These are phyloP conservation scores for Psilocybe subaeruginosa DNA, from an alignment of 768 basidiomycete species.

Conservation along the genomic window DNA sequence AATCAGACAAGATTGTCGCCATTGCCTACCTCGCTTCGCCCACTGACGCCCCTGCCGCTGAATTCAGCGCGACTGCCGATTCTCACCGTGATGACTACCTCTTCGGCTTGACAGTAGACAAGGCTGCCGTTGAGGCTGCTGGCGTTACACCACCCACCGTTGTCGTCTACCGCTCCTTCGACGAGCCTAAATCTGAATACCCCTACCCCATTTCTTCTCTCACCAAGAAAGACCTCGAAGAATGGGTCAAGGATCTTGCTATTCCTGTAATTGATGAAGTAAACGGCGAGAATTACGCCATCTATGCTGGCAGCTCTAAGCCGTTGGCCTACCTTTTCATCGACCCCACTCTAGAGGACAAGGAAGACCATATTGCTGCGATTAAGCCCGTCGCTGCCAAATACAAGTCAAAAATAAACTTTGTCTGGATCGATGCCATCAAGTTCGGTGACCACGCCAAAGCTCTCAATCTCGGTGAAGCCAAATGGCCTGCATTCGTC, in stretches of 20 bases:
- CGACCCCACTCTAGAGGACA: conserved; percentile 73
- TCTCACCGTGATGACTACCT: conserved; percentile 91
- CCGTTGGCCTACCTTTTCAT: conserved; percentile 96
- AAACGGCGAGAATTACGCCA: conserved; percentile 88
- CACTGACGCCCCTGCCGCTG: conserved; percentile 67
- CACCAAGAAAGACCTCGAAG: conserved; percentile 62
- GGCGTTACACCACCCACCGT: conserved; percentile 82
- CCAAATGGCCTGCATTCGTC: conserved; percentile 94
- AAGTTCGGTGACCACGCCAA: conserved; percentile 97
- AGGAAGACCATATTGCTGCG: conserved; percentile 64
- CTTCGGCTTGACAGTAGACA: conserved; percentile 85
- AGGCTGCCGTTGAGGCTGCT: conserved; percentile 65
- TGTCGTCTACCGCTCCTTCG: conserved; percentile 91
- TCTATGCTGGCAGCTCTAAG: conserved; percentile 80
- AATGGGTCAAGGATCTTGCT: conserved; percentile 83
- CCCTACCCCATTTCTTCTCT: conserved; percentile 64
- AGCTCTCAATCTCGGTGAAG: conserved; percentile 83
- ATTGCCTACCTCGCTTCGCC: conserved; percentile 82
- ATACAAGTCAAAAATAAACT: conserved; percentile 89
- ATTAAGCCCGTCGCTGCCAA: conserved; percentile 79
- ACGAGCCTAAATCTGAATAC: conserved; percentile 76
- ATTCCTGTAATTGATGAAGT: conserved; percentile 92
- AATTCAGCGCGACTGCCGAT: conserved; percentile 82
- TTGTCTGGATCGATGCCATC: conserved; percentile 96
- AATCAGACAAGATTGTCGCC: conserved; percentile 87